Percentiles rank a stretch among this genome's conserved stretches.
phyloP scores from a whole-genome alignment of 345 rosid species.

The Linum tenue region DNA sequence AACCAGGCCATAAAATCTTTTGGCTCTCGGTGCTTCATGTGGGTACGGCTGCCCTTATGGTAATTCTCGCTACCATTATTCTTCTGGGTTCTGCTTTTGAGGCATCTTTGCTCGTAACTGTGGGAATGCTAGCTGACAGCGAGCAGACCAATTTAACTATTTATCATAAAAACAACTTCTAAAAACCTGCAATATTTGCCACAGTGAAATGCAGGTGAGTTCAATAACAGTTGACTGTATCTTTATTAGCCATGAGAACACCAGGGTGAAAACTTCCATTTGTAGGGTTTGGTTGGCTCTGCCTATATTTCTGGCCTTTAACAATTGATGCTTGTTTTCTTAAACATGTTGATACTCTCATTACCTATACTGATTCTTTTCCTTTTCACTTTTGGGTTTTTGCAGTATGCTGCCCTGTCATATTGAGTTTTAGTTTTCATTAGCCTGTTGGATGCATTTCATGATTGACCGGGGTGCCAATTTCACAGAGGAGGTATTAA shows the following conservation, averaged over 20 bases:
- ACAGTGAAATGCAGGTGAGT: background rate
- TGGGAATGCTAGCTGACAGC: background rate
- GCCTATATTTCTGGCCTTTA: background rate
- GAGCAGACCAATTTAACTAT: background rate
- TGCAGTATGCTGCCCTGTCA: background rate
- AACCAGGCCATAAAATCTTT: conserved; percentile 71
- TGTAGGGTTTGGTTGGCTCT: background rate
- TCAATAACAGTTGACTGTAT: background rate
- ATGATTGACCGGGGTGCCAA: background rate
- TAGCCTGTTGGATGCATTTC: background rate
- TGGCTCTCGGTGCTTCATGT: conserved; percentile 92
- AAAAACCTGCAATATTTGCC: background rate
- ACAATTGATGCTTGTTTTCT: background rate
- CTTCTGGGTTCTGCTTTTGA: conserved; percentile 6
- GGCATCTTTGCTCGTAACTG: background rate
- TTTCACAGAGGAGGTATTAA: background rate
- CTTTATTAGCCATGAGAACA: too few relatives aligned
- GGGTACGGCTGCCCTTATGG: conserved; percentile 92
- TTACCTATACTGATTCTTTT: background rate
- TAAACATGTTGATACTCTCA: background rate
- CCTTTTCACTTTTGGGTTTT: background rate
- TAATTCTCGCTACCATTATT: conserved; percentile 24
- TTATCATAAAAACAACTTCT: conserved; percentile 5
- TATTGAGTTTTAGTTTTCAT: background rate
- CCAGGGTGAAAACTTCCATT: background rate